Conservation (phyloP, 2,329 filamentous ascomycete genomes). For the Aspergillus uvarum region DNA sequence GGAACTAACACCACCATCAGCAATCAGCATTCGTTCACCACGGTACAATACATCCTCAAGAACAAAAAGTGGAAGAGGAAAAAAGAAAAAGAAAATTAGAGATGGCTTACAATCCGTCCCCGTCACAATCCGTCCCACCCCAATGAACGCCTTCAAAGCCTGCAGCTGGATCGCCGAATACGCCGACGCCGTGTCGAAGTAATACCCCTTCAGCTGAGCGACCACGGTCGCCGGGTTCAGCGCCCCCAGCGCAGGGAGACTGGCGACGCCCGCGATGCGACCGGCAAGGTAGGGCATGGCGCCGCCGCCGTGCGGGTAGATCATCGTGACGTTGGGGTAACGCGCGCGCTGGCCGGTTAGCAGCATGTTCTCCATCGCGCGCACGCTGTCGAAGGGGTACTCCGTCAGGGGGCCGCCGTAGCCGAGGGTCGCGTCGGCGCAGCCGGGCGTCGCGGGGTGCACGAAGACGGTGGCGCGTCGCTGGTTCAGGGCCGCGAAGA, state of each 20-base stretch:
- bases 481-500: neutral
- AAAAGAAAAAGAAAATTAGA: neutral
- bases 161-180: slow-evolving; percentile 24
- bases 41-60: too few relatives aligned
- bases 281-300: slow-evolving; percentile 24
- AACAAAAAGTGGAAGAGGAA: too few relatives aligned
- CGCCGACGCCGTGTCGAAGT: slow-evolving; percentile 20
- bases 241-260: slow-evolving; percentile 18
- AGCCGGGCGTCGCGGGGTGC: slow-evolving; percentile 4
- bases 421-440: slow-evolving; percentile 3
- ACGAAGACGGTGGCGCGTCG: slow-evolving; percentile 4
- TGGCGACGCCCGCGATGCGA: slow-evolving; percentile 22
- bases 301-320: slow-evolving; percentile 26
- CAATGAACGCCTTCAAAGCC: slow-evolving; percentile 26
- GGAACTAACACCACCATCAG: slow-evolving; percentile 16
- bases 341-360: slow-evolving; percentile 18
- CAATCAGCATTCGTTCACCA: too few relatives aligned
- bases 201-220: slow-evolving; percentile 24
- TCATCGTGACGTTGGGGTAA: slow-evolving; percentile 25
- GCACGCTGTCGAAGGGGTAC: slow-evolving; percentile 28
- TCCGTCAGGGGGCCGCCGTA: slow-evolving; percentile 24
- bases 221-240: slow-evolving; percentile 15
- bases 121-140: slow-evolving; percentile 21
- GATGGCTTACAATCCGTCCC: slow-evolving; percentile 26
- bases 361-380: slow-evolving; percentile 25